Conservation (phyloP, 2,329 filamentous ascomycete genomes). For the Aspergillus sojae region DNA sequence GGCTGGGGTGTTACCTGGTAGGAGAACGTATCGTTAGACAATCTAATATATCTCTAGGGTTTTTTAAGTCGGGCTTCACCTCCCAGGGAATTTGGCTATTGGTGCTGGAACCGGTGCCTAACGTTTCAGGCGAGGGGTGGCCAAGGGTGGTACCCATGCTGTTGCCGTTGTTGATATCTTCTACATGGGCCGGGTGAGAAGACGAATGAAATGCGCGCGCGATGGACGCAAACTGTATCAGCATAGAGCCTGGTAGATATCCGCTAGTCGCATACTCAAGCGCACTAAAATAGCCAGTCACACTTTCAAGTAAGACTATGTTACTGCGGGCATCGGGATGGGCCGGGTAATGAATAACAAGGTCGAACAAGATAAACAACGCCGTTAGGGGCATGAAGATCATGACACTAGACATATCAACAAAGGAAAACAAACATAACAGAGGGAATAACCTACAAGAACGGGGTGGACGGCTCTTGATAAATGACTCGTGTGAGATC, state of each 20-base stretch:
- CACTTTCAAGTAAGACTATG: background rate
- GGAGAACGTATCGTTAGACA: too few relatives aligned
- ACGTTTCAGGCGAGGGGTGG: too few relatives aligned
- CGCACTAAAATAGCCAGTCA: background rate
- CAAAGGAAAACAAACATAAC: too few relatives aligned
- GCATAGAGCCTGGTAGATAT: background rate
- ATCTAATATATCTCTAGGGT: too few relatives aligned
- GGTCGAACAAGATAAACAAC: background rate
- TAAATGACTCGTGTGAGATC: background rate
- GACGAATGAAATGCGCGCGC: too few relatives aligned
- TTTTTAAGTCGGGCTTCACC: too few relatives aligned
- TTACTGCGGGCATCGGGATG: background rate
- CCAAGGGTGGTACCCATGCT: too few relatives aligned
- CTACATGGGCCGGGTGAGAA: too few relatives aligned
- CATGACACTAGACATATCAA: background rate
- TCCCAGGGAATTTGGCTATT: too few relatives aligned
- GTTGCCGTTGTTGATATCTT: too few relatives aligned
- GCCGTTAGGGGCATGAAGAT: background rate
- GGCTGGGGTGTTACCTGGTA: too few relatives aligned
- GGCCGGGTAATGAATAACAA: background rate
- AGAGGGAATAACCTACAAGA: background rate
- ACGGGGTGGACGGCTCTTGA: background rate
- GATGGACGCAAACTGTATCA: background rate
- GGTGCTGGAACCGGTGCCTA: too few relatives aligned
- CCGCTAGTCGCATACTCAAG: background rate